These are phyloP conservation scores for Aspergillus mulundensis DNA, from an alignment of 495 filamentous ascomycete genomes.

Conservation along the genomic window DNA sequence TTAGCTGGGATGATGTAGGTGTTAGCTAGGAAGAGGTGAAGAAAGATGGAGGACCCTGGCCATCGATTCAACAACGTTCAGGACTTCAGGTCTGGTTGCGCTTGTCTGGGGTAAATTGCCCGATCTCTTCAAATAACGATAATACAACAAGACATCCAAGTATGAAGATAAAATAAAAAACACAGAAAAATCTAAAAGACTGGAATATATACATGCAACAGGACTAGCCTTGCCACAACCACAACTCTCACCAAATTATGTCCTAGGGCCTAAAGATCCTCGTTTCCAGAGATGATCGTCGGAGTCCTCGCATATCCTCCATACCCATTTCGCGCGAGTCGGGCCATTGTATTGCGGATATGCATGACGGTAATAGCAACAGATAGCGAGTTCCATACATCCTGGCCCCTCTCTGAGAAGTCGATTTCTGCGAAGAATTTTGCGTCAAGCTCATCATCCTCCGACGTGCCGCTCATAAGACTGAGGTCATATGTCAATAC, in stretches of 20 bases:
- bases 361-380: constrained; percentile 39
- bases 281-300: background rate
- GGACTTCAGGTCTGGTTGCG: no score
- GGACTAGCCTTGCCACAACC: background rate
- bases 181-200: background rate
- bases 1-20: no score
- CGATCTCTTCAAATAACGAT: no score
- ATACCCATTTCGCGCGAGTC: constrained; percentile 21
- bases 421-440: constrained; percentile 39
- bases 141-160: no score
- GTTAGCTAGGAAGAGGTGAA: no score
- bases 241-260: background rate
- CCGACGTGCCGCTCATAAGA: constrained; percentile 12
- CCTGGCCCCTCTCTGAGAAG: constrained; percentile 33
- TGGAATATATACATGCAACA: background rate
- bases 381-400: constrained; percentile 48
- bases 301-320: constrained; percentile 8
- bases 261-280: constrained; percentile 12
- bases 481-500: constrained; percentile 37
- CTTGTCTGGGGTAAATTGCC: no score
- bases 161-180: no score
- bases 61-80: no score
- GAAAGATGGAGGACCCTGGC: no score
- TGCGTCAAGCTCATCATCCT: constrained; percentile 4
- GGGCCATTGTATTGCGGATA: constrained; percentile 32